A percentile compares a stretch with the other conserved stretches of the same genome.
Conservation (phyloP, 139 green algal genomes). For the Coccomyxa sp. region DNA sequence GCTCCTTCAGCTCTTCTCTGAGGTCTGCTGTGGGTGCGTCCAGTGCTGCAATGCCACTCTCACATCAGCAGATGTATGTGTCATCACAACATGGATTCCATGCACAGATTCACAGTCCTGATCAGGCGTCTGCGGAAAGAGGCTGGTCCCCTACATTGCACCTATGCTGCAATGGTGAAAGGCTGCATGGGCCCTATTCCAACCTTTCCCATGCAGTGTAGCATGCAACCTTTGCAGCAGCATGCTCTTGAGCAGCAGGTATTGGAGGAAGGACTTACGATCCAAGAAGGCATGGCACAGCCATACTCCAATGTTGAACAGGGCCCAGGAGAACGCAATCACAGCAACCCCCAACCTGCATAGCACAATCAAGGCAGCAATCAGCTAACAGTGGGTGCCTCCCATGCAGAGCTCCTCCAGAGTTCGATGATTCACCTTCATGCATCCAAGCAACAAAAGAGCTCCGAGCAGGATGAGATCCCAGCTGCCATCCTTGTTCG, state of each 20-base stretch:
- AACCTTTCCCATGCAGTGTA: not conserved
- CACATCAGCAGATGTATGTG: not conserved
- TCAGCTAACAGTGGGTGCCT: no score
- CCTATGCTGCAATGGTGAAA: no score
- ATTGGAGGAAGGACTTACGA: slow-evolving; percentile 9
- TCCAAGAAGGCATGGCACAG: slow-evolving; percentile 18
- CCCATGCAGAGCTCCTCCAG: no score
- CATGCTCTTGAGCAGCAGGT: not conserved
- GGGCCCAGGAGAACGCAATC: not conserved
- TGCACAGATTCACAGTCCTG: no score
- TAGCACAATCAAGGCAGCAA: not conserved
- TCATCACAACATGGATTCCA: not conserved
- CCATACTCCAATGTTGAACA: slow-evolving; percentile 23
- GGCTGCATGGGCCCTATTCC: no score
- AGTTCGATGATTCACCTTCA: no score
- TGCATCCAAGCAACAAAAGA: no score
- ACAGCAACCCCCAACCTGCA: slow-evolving; percentile 14
- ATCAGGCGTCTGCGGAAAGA: no score
- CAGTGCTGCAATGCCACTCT: slow-evolving; percentile 15
- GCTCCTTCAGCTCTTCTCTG: slow-evolving; percentile 2
- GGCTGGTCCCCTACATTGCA: no score
- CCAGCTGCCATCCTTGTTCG: no score
- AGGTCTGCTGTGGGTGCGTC: slow-evolving; percentile 10
- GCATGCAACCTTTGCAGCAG: not conserved
- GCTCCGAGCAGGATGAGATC: no score